Base-by-base conservation (phyloP, 2,329 filamentous ascomycete genomes). In the Talaromyces sp. region DNA sequence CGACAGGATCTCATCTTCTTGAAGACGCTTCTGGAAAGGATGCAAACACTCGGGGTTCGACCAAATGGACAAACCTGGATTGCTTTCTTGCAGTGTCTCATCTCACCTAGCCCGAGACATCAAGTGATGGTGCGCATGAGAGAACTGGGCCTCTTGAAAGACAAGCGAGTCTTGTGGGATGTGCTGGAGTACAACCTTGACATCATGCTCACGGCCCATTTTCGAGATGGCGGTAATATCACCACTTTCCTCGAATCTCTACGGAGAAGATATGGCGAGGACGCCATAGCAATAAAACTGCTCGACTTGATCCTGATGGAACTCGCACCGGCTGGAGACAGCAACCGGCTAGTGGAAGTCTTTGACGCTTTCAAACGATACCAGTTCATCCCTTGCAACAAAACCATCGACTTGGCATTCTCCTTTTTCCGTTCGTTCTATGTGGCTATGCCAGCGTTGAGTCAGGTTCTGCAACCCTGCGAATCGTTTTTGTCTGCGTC, bases 1-100 rank as follows among this genome's bases (percentile, higher is more conserved):
- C 67, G 66, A 24, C 71, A 74, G 55, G 72, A 80, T 65, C 64
- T 77, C n/a, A 64, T 62, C 12, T 67, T 68, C 17, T 81, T 80
- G 56, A 69, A 69, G 8, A 66, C 68, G 27, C 65, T 78, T 21
- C 62, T 81, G 19, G 57, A 66, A 26, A 61, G 69, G 12, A 80
- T 81, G 78, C 62, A 70, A 29, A 64, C 67, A 54, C 62, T 70
- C 56, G 65, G 72, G 1, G 64, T 80, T 54, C 64, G 62, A 1
- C 78, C 79, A 12, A 75, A 79, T 59, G 62, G 69, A n/a, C 48
- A 68, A 21, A 79, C 76, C 6, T 81, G 79, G 79, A 61, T 76
- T 43, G 67, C 72, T 7, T 72, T 80, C 54, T 65, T 79, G 56
- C 58, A 71, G 24, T 68, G 67, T 48, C 59, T 70, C 58, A 56